These are phyloP conservation scores for Dendrocalamus latiflorus DNA, from an alignment of 202 grass and related monocot species.

Conservation along the genomic window DNA sequence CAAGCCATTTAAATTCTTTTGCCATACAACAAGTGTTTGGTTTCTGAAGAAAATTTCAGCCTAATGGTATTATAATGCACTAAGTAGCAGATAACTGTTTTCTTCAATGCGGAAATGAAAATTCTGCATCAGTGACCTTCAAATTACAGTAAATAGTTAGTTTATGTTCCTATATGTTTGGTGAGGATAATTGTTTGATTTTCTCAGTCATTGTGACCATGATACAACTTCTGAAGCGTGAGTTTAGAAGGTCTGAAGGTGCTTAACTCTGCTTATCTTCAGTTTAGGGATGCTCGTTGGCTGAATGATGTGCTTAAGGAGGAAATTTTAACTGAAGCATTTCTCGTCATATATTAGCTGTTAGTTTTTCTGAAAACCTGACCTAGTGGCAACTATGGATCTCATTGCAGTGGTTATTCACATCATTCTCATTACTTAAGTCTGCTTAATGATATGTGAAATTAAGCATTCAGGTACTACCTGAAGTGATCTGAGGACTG, in stretches of 20 bases:
- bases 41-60: neutral
- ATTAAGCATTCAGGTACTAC: slow-evolving; percentile 23
- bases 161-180: neutral
- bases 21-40: neutral
- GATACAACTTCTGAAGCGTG: neutral
- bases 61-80: neutral
- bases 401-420: neutral
- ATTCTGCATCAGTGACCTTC: neutral
- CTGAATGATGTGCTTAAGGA: neutral
- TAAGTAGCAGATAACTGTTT: neutral
- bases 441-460: slow-evolving; percentile 11
- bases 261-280: neutral
- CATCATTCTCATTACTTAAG: neutral
- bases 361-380: neutral
- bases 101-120: neutral
- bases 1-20: neutral
- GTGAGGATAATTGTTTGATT: neutral
- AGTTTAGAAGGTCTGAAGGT: neutral
- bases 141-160: neutral
- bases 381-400: neutral
- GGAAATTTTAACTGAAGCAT: neutral
- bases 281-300: slow-evolving; percentile 1
- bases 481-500: slow-evolving; percentile 25
- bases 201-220: neutral
- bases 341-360: neutral